A percentile compares a stretch with the other conserved stretches of the same genome.
Evolutionary conservation across 345 rosid genomes (phyloP).

Genomic region (Melastoma malabathricum): DNA sequence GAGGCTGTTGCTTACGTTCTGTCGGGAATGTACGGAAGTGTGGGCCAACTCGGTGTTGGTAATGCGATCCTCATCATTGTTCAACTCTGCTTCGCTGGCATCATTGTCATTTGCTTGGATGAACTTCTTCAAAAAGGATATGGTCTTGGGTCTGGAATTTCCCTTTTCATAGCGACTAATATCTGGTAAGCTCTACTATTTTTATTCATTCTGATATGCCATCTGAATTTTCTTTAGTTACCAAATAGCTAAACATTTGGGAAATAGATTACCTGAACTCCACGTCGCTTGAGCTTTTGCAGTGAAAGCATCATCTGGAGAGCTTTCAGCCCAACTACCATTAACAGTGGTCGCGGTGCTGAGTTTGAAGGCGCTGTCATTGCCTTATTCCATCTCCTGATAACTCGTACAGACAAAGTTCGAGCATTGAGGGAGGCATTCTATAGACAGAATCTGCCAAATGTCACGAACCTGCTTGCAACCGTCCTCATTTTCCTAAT

Average conservation of each 20-base stretch:
- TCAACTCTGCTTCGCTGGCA: slow-evolving; percentile 75
- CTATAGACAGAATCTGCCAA: slow-evolving; percentile 81
- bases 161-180: slow-evolving; percentile 84
- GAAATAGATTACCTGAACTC: not conserved
- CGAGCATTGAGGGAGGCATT: slow-evolving; percentile 77
- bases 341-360: slow-evolving; percentile 83
- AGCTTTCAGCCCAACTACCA: slow-evolving; percentile 83
- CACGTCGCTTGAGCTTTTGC: slow-evolving; percentile 6
- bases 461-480: slow-evolving; percentile 74
- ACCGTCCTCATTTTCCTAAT: slow-evolving; percentile 72
- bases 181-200: slow-evolving; percentile 38
- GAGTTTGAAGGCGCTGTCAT: slow-evolving; percentile 92
- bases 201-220: not conserved
- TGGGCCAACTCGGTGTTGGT: slow-evolving; percentile 70
- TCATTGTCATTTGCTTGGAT: slow-evolving; percentile 71
- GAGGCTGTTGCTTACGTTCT: slow-evolving; percentile 83
- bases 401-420: slow-evolving; percentile 69
- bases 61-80: slow-evolving; percentile 67
- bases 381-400: slow-evolving; percentile 69
- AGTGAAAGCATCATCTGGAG: slow-evolving; percentile 86
- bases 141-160: slow-evolving; percentile 74
- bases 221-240: not conserved
- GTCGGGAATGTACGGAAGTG: slow-evolving; percentile 79
- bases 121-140: slow-evolving; percentile 83
- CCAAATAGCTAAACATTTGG: too few relatives aligned